A percentile compares a stretch with the other conserved stretches of the same genome.
phyloP scores from a whole-genome alignment of 768 basidiomycete genomes.

The Mycena belliarum region DNA sequence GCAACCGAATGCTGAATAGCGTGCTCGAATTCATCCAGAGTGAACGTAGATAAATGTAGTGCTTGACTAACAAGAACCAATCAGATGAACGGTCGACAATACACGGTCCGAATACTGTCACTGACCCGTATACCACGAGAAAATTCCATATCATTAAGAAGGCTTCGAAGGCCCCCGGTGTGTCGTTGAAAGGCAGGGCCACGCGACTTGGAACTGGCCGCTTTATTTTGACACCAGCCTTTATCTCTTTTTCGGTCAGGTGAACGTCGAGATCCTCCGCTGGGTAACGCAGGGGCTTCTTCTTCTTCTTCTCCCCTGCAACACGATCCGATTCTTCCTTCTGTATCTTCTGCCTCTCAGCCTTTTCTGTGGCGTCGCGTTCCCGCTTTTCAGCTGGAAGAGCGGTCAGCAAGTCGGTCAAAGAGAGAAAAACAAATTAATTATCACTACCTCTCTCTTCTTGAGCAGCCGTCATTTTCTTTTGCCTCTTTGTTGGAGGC shows the following conservation, averaged over 20 bases:
- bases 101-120: no score
- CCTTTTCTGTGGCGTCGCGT: conserved; percentile 69
- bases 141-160: conserved; percentile 96
- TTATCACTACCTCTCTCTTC: conserved; percentile 76
- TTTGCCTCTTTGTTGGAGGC: conserved; percentile 79
- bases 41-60: conserved; percentile 82
- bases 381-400: conserved; percentile 61
- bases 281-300: conserved; percentile 88
- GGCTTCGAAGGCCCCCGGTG: conserved; percentile 68
- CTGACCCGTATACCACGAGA: conserved; percentile 89
- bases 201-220: conserved; percentile 65
- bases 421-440: conserved; percentile 13
- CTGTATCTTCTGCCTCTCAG: conserved; percentile 60
- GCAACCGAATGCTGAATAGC: conserved; percentile 74
- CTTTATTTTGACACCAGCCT: conserved; percentile 67
- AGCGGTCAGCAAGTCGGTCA: conserved; percentile 18
- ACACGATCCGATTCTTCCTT: conserved; percentile 74
- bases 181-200: conserved; percentile 69
- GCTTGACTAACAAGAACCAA: conserved; percentile 60
- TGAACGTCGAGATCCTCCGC: conserved; percentile 89
- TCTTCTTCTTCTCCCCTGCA: conserved; percentile 81
- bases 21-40: conserved; percentile 90
- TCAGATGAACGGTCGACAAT: conserved; percentile 2
- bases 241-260: conserved; percentile 79
- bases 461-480: conserved; percentile 71